A percentile compares a stretch with the other conserved stretches of the same genome.
phyloP scores from a whole-genome alignment of 495 filamentous ascomycete species.

The Neurospora terricola region DNA sequence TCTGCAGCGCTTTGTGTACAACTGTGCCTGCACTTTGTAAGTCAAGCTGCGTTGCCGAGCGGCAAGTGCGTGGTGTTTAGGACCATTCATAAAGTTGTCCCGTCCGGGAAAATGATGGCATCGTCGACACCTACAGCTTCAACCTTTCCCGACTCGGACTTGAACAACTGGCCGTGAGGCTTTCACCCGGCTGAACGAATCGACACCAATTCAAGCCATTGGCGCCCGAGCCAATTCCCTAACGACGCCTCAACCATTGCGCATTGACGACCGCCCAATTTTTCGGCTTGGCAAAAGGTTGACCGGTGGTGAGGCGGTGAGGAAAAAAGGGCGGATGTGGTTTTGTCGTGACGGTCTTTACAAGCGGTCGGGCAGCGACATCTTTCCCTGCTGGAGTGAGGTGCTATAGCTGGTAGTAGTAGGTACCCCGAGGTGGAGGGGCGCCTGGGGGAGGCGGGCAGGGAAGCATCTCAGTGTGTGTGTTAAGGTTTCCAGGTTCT shows the following conservation, averaged over 20 bases:
- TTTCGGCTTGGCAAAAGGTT: slow-evolving; percentile 3
- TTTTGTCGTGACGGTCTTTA: not conserved
- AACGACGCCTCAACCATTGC: not conserved
- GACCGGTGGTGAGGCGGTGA: slow-evolving; percentile 11
- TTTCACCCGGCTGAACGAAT: slow-evolving; percentile 7
- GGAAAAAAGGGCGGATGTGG: slow-evolving; percentile 3
- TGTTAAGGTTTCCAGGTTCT: not conserved
- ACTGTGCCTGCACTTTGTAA: not conserved
- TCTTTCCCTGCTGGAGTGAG: not conserved
- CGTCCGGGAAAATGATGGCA: not conserved
- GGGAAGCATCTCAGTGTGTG: not conserved
- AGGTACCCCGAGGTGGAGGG: not conserved
- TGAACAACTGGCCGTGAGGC: not conserved
- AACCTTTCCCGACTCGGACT: not conserved
- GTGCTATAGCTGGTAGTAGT: not conserved
- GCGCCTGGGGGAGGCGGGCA: not conserved
- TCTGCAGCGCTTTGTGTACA: not conserved
- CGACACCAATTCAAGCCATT: slow-evolving; percentile 16
- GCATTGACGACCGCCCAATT: slow-evolving; percentile 5
- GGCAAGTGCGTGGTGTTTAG: not conserved
- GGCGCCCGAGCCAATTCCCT: slow-evolving; percentile 13
- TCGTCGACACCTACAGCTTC: not conserved
- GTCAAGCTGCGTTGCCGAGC: not conserved
- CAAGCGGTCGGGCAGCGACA: slow-evolving; percentile 14
- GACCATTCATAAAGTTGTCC: not conserved